Base-by-base conservation (phyloP, 805 yeast species). In the Metschnikowia reukaufii region DNA sequence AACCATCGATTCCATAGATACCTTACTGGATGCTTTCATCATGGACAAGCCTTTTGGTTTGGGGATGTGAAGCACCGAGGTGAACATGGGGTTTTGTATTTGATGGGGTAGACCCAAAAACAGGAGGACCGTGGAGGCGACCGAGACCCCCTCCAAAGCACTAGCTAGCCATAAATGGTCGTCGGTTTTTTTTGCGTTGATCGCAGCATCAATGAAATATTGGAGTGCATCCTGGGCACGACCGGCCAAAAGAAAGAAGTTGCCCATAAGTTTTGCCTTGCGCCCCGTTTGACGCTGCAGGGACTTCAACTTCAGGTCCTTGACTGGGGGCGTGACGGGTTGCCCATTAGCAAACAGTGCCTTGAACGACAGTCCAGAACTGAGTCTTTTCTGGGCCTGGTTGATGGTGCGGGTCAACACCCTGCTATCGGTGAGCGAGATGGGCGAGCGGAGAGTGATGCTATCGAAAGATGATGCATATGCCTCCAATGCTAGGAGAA, bases 91-190 rank as follows among this genome's bases (percentile, higher is more conserved):
- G 44, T 60, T 65, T 5, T 79, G 79, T 33, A 79, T 58, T 42
- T 74, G 81, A 48, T 75, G 77, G 0, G 83, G 77, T 2, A 74
- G 67, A 21, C 77, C 81, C 13, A 84, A 62, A 55, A 73, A 82
- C 10, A 84, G 74, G 40, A 88, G 68, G 44, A 90, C 63, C 4
- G 85, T 63, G 34, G 85, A 63, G 49, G 87, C 79, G 0, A 88
- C 81, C 0, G 85, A 86, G 9, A 90, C 68, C 0, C 91, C 88
- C 56, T 90, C 97, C n/a, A 92, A 62, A 0, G 96, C 82, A 23
- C 92, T 84, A 0, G 85, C 98, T 12, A 88, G 73, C 98, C 98
- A 94, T 7, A 94, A 68, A 57, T 79, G 78, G 62, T 94, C 99
- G 42, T 81, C 81, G 2, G 83, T 72, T 10, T 78, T 72, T 49